Percentiles rank a stretch among this genome's conserved stretches.
These are phyloP conservation scores for Calycina marina DNA, from an alignment of 2,329 filamentous ascomycete species.

Conservation along the genomic window DNA sequence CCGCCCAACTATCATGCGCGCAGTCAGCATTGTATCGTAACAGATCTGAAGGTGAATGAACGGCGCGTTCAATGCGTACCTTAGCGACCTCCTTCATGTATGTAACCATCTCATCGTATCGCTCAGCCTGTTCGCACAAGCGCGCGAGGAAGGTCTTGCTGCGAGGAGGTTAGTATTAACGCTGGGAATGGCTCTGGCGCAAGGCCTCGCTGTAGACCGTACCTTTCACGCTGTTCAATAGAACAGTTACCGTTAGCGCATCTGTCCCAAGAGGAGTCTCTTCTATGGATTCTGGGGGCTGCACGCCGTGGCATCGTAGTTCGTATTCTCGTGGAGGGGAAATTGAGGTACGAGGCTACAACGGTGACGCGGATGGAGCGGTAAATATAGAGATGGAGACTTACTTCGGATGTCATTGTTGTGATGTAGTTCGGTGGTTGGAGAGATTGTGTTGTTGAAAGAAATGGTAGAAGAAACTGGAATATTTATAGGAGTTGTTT, in stretches of 20 bases:
- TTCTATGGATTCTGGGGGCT: too few species aligned
- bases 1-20: constrained; percentile 39
- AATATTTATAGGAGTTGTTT: too few species aligned
- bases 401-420: constrained; percentile 25
- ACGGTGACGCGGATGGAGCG: constrained; percentile 6
- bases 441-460: constrained; percentile 5
- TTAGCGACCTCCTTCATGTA: constrained; percentile 99
- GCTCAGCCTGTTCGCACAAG: constrained; percentile 99
- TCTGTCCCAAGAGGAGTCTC: too few species aligned
- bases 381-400: constrained; percentile 10
- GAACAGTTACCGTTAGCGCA: too few species aligned
- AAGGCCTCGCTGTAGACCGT: constrained; percentile 5
- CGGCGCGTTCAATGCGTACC: constrained; percentile 40
- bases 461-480: not conserved
- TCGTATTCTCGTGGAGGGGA: constrained; percentile 16
- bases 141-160: constrained; percentile 99
- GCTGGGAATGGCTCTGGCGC: constrained; percentile 4
- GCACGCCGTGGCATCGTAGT: too few species aligned
- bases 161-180: constrained; percentile 19
- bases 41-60: too few species aligned
- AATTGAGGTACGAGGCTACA: not conserved
- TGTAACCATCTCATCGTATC: constrained; percentile 99
- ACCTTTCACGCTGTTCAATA: constrained; percentile 23
- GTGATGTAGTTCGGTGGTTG: constrained; percentile 5
- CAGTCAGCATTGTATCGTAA: constrained; percentile 14